These are phyloP conservation scores for Acanthamoeba triangularis DNA, from an alignment of 208 protist species.

Conservation along the genomic window DNA sequence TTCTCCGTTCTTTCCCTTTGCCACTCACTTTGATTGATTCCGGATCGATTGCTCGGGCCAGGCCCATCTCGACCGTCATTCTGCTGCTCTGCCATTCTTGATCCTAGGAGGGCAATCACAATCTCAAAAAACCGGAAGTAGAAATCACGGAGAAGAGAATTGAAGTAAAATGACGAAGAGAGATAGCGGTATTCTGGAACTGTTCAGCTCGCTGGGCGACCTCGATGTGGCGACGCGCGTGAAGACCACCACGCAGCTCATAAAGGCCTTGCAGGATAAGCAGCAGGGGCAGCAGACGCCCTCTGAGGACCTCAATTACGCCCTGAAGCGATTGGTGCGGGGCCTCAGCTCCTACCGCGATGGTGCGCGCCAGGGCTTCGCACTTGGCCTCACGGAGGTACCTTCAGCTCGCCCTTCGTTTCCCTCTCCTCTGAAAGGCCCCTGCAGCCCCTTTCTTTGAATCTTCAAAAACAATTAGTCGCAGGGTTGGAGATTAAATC, in stretches of 20 bases:
- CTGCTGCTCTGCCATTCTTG: neutral
- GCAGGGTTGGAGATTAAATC: neutral
- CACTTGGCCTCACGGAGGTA: conserved; percentile 65
- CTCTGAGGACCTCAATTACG: conserved; percentile 62
- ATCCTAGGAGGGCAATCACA: neutral
- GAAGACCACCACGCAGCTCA: neutral
- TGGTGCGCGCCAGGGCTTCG: conserved; percentile 75
- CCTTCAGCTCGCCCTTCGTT: neutral
- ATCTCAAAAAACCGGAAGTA: neutral
- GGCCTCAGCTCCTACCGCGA: conserved; percentile 73
- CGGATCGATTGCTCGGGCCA: neutral
- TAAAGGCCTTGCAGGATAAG: conserved; percentile 35
- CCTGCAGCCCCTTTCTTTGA: neutral
- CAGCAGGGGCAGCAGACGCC: neutral
- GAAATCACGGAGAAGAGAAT: neutral
- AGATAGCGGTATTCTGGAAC: conserved; percentile 56
- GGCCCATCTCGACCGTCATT: neutral
- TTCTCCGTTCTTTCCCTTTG: conserved; percentile 1
- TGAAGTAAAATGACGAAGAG: conserved; percentile 4
- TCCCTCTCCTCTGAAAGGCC: neutral
- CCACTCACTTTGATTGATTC: neutral
- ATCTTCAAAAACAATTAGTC: neutral
- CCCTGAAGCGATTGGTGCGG: conserved; percentile 68
- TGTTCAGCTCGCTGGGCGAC: conserved; percentile 58
- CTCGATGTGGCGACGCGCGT: conserved; percentile 3